Evolutionary conservation across 2,329 filamentous ascomycete genomes (phyloP).

Genomic region (Aspergillus intermedius): DNA sequence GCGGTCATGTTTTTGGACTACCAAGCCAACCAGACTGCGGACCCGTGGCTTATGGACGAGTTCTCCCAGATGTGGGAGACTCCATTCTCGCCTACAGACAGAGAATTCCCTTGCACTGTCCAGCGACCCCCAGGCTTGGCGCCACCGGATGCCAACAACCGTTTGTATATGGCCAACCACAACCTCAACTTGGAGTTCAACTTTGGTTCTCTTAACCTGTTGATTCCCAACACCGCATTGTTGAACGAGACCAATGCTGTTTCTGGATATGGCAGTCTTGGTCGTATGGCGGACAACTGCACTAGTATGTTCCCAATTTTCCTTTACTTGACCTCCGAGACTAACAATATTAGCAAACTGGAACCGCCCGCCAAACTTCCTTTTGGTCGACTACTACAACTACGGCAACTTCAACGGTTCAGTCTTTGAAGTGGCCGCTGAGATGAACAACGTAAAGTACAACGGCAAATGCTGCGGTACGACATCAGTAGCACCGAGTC

Average conservation of each 20-base stretch:
- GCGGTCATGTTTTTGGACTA: constrained; percentile 82
- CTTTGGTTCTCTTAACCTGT: constrained; percentile 55
- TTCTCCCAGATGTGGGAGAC: constrained; percentile 90
- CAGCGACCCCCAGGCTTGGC: constrained; percentile 67
- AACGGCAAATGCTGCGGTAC: constrained; percentile 36
- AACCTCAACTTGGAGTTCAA: constrained; percentile 77
- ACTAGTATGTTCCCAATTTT: constrained; percentile 25
- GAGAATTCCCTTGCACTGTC: constrained; percentile 67
- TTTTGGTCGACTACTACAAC: constrained; percentile 85
- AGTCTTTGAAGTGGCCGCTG: constrained; percentile 68
- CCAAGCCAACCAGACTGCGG: constrained; percentile 66
- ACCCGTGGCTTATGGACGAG: constrained; percentile 81
- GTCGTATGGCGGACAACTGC: constrained; percentile 59
- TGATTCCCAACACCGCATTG: constrained; percentile 65
- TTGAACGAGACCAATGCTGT: constrained; percentile 67
- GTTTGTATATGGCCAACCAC: constrained; percentile 81
- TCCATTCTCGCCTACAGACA: constrained; percentile 66
- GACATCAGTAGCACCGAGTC: constrained; percentile 19
- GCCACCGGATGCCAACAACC: constrained; percentile 47
- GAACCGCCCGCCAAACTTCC: constrained; percentile 65
- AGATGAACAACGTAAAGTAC: constrained; percentile 68
- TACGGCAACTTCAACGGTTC: constrained; percentile 60
- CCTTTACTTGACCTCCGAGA: neutral
- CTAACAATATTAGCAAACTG: constrained; percentile 42
- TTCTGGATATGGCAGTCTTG: constrained; percentile 60